Percentiles rank a stretch among this genome's conserved stretches.
These are phyloP conservation scores for Fusarium sp. DNA, from an alignment of 2,329 filamentous ascomycete species.

Conservation along the genomic window DNA sequence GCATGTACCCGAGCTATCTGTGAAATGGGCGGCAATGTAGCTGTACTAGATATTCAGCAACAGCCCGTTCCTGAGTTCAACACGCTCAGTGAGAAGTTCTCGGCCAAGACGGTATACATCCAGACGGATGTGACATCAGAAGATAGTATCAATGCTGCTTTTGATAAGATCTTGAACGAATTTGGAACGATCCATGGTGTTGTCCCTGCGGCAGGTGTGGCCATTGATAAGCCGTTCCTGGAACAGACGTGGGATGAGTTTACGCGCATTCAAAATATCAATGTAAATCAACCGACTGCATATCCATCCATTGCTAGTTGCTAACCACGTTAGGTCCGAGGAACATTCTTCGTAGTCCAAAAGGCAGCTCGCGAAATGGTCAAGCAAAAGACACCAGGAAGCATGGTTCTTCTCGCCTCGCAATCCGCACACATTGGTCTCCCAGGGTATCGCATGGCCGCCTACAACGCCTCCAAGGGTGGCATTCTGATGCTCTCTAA, in stretches of 20 bases:
- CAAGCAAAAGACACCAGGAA: constrained; percentile 55
- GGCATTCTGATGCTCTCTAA: constrained; percentile 56
- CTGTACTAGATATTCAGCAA: constrained; percentile 52
- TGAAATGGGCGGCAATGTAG: constrained; percentile 57
- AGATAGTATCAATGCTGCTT: constrained; percentile 46
- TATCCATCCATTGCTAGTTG: accelerated
- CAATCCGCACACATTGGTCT: constrained; percentile 44
- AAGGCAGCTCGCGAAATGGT: constrained; percentile 56
- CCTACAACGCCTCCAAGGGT: constrained; percentile 59
- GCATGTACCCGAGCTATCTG: constrained; percentile 54
- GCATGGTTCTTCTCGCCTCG: constrained; percentile 51
- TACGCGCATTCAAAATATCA: constrained; percentile 56
- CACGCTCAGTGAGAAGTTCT: constrained; percentile 39
- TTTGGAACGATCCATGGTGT: constrained; percentile 49
- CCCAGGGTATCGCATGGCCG: constrained; percentile 49
- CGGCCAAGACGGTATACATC: constrained; percentile 47
- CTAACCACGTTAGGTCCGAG: constrained; percentile 50
- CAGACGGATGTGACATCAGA: constrained; percentile 51
- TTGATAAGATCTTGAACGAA: constrained; percentile 41
- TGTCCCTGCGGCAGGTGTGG: constrained; percentile 55
- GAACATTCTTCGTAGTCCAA: constrained; percentile 58
- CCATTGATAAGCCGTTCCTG: constrained; percentile 59
- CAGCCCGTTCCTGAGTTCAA: constrained; percentile 50
- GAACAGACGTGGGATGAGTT: constrained; percentile 60
- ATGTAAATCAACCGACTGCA: constrained; percentile 47